phyloP scores from a whole-genome alignment of 2,329 filamentous ascomycete species.

The Diaporthe aspalathi region DNA sequence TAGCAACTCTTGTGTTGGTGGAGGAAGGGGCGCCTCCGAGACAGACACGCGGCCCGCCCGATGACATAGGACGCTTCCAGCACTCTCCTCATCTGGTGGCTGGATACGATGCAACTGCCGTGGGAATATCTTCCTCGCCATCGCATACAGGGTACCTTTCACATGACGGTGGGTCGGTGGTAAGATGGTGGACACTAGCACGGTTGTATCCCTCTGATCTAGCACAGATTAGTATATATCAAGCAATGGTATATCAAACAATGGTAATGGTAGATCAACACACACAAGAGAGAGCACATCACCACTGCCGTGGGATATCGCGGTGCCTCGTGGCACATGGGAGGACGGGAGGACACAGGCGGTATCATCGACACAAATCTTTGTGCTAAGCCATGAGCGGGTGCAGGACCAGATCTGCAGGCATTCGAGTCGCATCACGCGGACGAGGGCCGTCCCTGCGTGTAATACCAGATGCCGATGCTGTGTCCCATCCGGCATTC shows the following conservation, averaged over 20 bases:
- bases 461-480: background rate
- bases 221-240: background rate
- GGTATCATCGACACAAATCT: background rate
- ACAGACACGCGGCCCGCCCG: slow-evolving; percentile 3
- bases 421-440: background rate
- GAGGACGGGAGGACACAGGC: background rate
- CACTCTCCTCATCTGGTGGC: background rate
- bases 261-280: no score
- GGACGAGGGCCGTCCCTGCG: background rate
- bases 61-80: background rate
- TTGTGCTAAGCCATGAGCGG: background rate
- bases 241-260: no score
- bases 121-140: background rate
- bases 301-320: background rate
- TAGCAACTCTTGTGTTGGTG: slow-evolving; percentile 17
- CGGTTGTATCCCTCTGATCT: no score
- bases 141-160: background rate
- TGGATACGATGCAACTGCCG: background rate
- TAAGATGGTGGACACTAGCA: background rate
- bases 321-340: background rate
- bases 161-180: background rate
- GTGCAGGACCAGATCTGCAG: slow-evolving; percentile 9
- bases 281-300: background rate
- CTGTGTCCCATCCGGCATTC: background rate
- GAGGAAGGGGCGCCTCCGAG: background rate